Evolutionary conservation across 2,329 filamentous ascomycete species (phyloP), one percentile per base, ranked within the genome.

Genomic region (Scorias spongiosa): DNA sequence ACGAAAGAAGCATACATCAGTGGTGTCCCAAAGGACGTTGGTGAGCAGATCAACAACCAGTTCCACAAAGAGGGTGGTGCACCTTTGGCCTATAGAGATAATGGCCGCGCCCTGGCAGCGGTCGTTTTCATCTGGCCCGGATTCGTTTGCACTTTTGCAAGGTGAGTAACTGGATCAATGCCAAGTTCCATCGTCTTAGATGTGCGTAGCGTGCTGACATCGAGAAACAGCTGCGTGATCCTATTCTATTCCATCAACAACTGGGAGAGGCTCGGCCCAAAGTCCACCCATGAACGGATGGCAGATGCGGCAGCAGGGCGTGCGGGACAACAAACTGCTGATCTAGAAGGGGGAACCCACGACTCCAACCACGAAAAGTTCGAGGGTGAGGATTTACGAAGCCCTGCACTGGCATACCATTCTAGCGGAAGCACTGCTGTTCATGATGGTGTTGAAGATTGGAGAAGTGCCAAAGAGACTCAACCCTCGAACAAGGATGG

Each of bases 61-160:
- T 50, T 63, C 53, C 34, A 42, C 51, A 48, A 67, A 53, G 49
- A 57, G 50, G 44, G 60, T 55, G 55, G 64, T 51, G 59, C 62
- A 39, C 63, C 64, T 8, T 44, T 68, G 36, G 54, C 54, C 30
- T 76, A 76, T 50, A 57, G 65, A 15, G 55, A 69, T 14, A 75
- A 75, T 45, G 64, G 64, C 1, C 59, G 70, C 9, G 69, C 67
- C 8, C 54, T 76, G 43, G 69, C 70, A 1, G 67, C 68, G 34
- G 65, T 69, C 2, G 69, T 75, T 0, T 67, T 76, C 17, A 51
- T 70, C 12, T 77, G 74, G 73, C 59, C 67, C 1, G 74, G 72
- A 0, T 65, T 67, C 52, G 45, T 72, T 1, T 64, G 61, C 12
- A 70, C 71, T 0, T 62, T 72, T 44, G 63, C 64, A 5, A 69